Evolutionary conservation across 1,284 basidiomycete genomes (phyloP).

Genomic region (Irpex lacteus): DNA sequence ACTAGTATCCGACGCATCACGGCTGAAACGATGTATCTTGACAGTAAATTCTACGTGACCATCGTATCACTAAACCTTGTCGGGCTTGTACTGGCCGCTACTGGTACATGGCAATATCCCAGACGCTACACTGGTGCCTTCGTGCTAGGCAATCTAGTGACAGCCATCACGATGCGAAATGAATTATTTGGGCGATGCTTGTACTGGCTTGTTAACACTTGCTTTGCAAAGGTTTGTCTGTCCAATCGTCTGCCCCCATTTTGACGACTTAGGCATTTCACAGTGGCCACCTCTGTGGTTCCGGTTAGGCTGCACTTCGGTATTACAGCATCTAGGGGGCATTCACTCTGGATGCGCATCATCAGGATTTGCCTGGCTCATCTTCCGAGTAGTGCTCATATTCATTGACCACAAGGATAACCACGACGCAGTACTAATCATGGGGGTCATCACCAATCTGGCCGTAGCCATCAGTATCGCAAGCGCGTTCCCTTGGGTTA

Average conservation of each 20-base stretch:
- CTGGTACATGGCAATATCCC: conserved; percentile 56
- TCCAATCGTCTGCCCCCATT: background rate
- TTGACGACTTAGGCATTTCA: background rate
- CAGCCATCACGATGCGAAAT: conserved; percentile 42
- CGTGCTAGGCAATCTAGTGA: conserved; percentile 49
- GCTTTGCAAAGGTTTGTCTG: conserved; percentile 55
- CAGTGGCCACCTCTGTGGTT: conserved; percentile 67
- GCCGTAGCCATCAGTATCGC: conserved; percentile 54
- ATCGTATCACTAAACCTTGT: conserved; percentile 49
- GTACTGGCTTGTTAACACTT: conserved; percentile 54
- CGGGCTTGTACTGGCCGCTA: conserved; percentile 48
- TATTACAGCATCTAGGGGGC: conserved; percentile 65
- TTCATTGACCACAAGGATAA: conserved; percentile 53
- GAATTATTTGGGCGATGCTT: conserved; percentile 60
- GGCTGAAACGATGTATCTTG: conserved; percentile 3
- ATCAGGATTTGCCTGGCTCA: conserved; percentile 61
- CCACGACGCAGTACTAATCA: conserved; percentile 52
- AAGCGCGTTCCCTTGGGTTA: conserved; percentile 67
- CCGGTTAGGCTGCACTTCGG: conserved; percentile 58
- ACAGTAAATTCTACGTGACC: conserved; percentile 60
- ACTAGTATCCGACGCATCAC: background rate
- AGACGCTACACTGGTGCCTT: conserved; percentile 56
- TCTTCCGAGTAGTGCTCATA: conserved; percentile 53
- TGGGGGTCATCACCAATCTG: conserved; percentile 56
- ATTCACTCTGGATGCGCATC: conserved; percentile 71